phyloP scores from a whole-genome alignment of 768 basidiomycete genomes.

The Fistulinella prunicolor region DNA sequence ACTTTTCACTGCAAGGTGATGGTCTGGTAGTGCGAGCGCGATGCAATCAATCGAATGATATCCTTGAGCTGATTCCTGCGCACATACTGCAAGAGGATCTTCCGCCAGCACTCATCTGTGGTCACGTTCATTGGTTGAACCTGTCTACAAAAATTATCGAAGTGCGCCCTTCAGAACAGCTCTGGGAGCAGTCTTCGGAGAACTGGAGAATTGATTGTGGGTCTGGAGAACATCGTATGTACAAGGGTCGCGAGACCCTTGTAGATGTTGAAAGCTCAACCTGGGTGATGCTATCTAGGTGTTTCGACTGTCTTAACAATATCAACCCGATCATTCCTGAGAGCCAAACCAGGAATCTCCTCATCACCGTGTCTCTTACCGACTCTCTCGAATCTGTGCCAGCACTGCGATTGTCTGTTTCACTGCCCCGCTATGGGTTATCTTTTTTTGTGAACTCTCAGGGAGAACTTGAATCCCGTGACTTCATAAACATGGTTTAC shows the following conservation, averaged over 20 bases:
- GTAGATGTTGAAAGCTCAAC: constrained; percentile 21
- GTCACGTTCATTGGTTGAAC: constrained; percentile 26
- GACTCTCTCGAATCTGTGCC: neutral
- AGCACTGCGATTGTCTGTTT: constrained; percentile 8
- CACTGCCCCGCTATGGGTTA: constrained; percentile 36
- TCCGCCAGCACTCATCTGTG: constrained; percentile 15
- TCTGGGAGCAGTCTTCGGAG: constrained; percentile 16
- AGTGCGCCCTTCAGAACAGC: constrained; percentile 14
- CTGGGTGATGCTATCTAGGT: constrained; percentile 14
- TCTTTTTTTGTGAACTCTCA: constrained; percentile 34
- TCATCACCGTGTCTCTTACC: constrained; percentile 7
- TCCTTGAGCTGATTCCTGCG: constrained; percentile 20
- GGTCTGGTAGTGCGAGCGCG: constrained; percentile 10
- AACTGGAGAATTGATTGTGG: constrained; percentile 21
- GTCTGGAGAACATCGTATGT: neutral
- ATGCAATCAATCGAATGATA: neutral
- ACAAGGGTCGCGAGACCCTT: constrained; percentile 6
- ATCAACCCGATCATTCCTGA: neutral
- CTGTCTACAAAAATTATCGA: constrained; percentile 16
- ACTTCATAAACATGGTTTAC: constrained; percentile 38
- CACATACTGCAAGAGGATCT: constrained; percentile 14
- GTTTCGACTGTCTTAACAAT: neutral
- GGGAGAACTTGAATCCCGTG: constrained; percentile 34
- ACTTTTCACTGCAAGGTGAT: constrained; percentile 6
- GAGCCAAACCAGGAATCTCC: constrained; percentile 1